Evolutionary conservation across 768 basidiomycete genomes (phyloP), one percentile per base, ranked within the genome.

Genomic region (Russula dissimulans): DNA sequence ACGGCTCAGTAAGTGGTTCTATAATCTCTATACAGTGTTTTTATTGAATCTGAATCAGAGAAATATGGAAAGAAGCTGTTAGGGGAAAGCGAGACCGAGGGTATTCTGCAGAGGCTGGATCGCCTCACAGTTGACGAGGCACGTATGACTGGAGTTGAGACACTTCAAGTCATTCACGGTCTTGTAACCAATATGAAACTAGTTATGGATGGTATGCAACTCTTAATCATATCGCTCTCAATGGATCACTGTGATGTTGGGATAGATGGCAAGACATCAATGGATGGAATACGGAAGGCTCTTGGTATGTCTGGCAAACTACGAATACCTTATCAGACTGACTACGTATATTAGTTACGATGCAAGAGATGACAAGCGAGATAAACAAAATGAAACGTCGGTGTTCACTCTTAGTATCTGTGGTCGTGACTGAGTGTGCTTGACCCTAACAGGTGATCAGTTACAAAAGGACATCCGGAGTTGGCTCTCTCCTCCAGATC

Each of bases 401-500:
- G 22, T 22, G 9, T 14, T 46, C 14, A 11, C 14, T 14, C 15
- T 12, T 12, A 11, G 14, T 14, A 12, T 41, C 39, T 14, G 9
- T 14, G 14, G 22, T 26, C 12, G 15, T 41, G 12, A 26, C 39
- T 14, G 32, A 22, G 2, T 14, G n/a, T n/a, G 15, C 22, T 26
- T 26, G 22, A 26, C 22, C 22, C 22, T 26, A 26, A 26, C 22
- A 26, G 22, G 22, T 26, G 22, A 26, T 26, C 22, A 26, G 22
- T 26, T 26, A 26, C 22, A 26, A 11, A 8, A 45, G 1, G 14
- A 18, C n/a, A 5, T 58, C n/a, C 31, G 41, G 1, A 38, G 15
- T 22, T 58, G 57, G 57, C 57, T 58, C 43, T 58, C 49, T 1
- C 57, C 57, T 12, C n/a, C 57, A 11, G 50, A 58, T 34, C 57